A percentile compares a stretch with the other conserved stretches of the same genome.
These are phyloP conservation scores for Trichoderma sp. DNA, from an alignment of 2,329 filamentous ascomycete species.

Conservation along the genomic window DNA sequence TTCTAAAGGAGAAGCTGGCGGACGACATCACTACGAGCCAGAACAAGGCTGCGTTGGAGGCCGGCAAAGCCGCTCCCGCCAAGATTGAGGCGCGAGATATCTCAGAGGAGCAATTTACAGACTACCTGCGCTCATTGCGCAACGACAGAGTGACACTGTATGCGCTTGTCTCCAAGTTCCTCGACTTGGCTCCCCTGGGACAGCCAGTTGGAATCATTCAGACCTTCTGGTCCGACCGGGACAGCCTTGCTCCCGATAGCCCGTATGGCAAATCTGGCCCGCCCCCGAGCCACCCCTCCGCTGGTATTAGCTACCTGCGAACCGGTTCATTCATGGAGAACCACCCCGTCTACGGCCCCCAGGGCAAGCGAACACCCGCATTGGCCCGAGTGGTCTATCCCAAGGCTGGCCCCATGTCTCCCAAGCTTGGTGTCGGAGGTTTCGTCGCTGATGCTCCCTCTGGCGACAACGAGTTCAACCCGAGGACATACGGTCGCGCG, in stretches of 20 bases:
- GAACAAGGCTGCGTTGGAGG: slow-evolving; percentile 40
- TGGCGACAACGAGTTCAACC: slow-evolving; percentile 45
- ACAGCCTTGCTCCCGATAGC: slow-evolving; percentile 31
- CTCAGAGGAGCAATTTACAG: slow-evolving; percentile 49
- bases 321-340: slow-evolving; percentile 56
- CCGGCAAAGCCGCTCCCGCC: slow-evolving; percentile 33
- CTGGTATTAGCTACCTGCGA: slow-evolving; percentile 60
- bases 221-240: slow-evolving; percentile 28
- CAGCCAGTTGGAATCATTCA: slow-evolving; percentile 31
- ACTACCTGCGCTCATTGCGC: slow-evolving; percentile 54
- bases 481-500: slow-evolving; percentile 21
- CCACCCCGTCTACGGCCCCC: slow-evolving; percentile 61
- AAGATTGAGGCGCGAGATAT: slow-evolving; percentile 39
- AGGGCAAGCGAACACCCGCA: slow-evolving; percentile 48
- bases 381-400: slow-evolving; percentile 52
- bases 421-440: slow-evolving; percentile 55
- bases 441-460: slow-evolving; percentile 47
- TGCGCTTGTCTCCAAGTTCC: slow-evolving; percentile 56
- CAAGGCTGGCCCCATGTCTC: slow-evolving; percentile 32
- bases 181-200: slow-evolving; percentile 58
- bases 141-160: slow-evolving; percentile 51
- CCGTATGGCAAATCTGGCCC: slow-evolving; percentile 55
- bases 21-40: slow-evolving; percentile 43
- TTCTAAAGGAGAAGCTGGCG: slow-evolving; percentile 51
- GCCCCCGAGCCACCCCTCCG: slow-evolving; percentile 61